Conservation (phyloP, 2,329 filamentous ascomycete species). For the Botrytis aclada region DNA sequence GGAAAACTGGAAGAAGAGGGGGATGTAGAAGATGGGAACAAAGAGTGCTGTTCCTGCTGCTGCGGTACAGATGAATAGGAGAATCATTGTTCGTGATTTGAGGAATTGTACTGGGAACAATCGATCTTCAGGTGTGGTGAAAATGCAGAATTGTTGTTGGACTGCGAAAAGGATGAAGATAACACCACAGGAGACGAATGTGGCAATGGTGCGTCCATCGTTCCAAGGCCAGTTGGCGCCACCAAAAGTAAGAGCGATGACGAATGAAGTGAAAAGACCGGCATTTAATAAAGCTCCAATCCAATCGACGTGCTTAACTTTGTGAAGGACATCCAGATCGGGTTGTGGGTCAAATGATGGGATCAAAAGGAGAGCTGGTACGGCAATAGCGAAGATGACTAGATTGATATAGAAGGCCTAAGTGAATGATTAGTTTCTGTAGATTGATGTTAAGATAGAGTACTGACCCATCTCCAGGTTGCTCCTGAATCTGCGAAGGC, state of each 20-base stretch:
- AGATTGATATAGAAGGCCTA: constrained; percentile 37
- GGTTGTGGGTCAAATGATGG: constrained; percentile 19
- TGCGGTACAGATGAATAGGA: constrained; percentile 34
- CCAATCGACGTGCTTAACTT: constrained; percentile 35
- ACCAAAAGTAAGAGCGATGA: constrained; percentile 15
- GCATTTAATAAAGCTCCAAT: constrained; percentile 32
- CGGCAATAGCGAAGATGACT: constrained; percentile 35
- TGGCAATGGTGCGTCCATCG: constrained; percentile 23
- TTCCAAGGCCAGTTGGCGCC: constrained; percentile 19
- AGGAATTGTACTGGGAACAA: constrained; percentile 33
- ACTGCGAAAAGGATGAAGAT: constrained; percentile 22
- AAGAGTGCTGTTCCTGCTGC: constrained; percentile 39
- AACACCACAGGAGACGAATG: constrained; percentile 45
- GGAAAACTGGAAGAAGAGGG: constrained; percentile 49
- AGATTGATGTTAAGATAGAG: neutral
- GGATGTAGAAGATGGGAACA: constrained; percentile 45
- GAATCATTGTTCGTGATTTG: constrained; percentile 35
- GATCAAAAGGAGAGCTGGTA: constrained; percentile 25
- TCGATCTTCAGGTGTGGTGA: constrained; percentile 25
- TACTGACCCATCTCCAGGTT: constrained; percentile 37
- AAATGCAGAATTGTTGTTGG: constrained; percentile 27
- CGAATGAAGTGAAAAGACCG: constrained; percentile 26
- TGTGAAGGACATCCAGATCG: neutral
- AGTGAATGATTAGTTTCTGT: neutral
- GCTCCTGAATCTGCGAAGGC: constrained; percentile 31